These are phyloP conservation scores for Camptophora hylomeconis DNA, from an alignment of 2,329 filamentous ascomycete genomes.

Conservation along the genomic window DNA sequence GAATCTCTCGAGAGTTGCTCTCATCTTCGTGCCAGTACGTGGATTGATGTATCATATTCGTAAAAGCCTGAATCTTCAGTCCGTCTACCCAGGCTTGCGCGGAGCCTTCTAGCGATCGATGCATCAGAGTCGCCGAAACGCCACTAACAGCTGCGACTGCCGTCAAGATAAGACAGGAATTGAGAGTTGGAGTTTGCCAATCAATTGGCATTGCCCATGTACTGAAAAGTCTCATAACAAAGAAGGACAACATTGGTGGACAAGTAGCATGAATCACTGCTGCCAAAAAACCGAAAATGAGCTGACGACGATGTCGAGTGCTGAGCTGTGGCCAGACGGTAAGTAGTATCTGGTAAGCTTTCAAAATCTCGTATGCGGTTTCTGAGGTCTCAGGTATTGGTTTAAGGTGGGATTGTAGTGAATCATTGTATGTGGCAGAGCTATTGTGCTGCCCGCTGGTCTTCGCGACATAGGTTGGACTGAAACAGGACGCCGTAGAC, in stretches of 20 bases:
- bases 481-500: no score
- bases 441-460: no score
- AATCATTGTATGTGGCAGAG: no score
- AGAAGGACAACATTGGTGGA: conserved; percentile 63
- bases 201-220: conserved; percentile 50
- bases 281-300: conserved; percentile 48
- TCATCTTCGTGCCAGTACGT: conserved; percentile 64
- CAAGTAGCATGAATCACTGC: conserved; percentile 52
- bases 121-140: conserved; percentile 48
- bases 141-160: conserved; percentile 56
- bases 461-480: no score
- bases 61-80: conserved; percentile 55
- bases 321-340: conserved; percentile 59
- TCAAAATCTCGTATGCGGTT: no score
- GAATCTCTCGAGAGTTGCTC: conserved; percentile 47
- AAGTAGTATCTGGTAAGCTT: conserved; percentile 43
- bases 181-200: conserved; percentile 38
- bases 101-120: conserved; percentile 58
- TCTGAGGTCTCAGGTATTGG: no score
- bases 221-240: conserved; percentile 58
- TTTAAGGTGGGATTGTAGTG: no score
- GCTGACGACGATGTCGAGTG: conserved; percentile 35
- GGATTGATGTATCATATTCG: conserved; percentile 60
- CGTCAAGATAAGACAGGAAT: conserved; percentile 59
- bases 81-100: conserved; percentile 67